Evolutionary conservation across 495 filamentous ascomycete genomes (phyloP).

Genomic region (Podospora bellae-mahoneyi): DNA sequence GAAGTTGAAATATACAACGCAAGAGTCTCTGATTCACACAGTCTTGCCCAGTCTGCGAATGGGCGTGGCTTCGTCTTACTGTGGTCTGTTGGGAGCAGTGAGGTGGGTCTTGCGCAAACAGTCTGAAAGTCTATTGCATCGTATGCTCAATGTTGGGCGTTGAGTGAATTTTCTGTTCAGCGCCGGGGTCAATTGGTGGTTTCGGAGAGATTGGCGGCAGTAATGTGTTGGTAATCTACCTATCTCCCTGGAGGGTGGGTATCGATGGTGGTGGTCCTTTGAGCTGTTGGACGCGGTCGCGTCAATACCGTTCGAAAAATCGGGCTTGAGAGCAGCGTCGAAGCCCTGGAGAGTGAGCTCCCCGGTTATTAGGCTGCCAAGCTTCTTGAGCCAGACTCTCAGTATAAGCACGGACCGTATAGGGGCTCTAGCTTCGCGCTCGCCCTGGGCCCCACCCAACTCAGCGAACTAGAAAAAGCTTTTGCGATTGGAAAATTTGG

Average conservation of each 20-base stretch:
- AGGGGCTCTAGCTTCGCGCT: background rate
- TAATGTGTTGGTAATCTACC: background rate
- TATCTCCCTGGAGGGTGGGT: background rate
- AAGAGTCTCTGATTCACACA: background rate
- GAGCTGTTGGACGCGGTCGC: background rate
- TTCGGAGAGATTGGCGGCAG: background rate
- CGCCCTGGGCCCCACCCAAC: conserved; percentile 3
- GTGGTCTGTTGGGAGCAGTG: background rate
- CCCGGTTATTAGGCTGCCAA: background rate
- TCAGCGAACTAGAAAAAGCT: conserved; percentile 21
- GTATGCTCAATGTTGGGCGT: background rate
- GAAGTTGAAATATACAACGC: background rate
- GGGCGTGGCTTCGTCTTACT: background rate
- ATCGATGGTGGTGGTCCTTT: conserved; percentile 21
- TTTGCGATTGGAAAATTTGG: conserved; percentile 20
- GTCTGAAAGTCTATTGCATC: background rate
- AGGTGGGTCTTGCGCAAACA: background rate
- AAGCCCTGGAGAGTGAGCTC: background rate
- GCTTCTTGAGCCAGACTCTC: background rate
- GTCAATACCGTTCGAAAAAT: conserved; percentile 28
- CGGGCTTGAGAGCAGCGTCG: conserved; percentile 16
- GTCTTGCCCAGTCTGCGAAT: background rate
- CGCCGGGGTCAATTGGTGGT: background rate
- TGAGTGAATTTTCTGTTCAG: background rate
- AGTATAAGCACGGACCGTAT: background rate